These are phyloP conservation scores for Lepidium campestre DNA, from an alignment of 441 rosid species.

Conservation along the genomic window DNA sequence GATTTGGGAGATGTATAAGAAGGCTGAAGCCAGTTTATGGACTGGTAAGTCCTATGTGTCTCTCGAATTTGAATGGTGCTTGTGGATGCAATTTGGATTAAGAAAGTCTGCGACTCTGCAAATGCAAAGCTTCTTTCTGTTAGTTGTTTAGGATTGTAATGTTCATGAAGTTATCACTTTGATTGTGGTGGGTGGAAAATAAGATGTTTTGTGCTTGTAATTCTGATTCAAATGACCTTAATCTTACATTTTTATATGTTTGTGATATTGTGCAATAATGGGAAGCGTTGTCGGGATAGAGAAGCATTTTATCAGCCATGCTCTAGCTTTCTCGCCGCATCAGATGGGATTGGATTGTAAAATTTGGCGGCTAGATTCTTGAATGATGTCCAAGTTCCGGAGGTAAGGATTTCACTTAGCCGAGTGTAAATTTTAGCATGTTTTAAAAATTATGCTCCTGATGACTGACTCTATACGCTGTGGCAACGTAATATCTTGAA, in stretches of 20 bases:
- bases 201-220: background rate
- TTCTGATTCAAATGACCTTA: background rate
- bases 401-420: conserved; percentile 35
- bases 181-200: background rate
- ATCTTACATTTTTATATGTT: background rate
- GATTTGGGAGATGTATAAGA: conserved; percentile 95
- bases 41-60: conserved; percentile 48
- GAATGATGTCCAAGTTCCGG: conserved; percentile 81
- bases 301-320: conserved; percentile 75
- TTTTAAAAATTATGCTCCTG: background rate
- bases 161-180: background rate
- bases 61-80: background rate
- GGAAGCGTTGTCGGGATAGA: conserved; percentile 53
- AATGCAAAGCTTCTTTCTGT: background rate
- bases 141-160: background rate
- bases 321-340: conserved; percentile 82
- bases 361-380: conserved; percentile 83
- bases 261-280: conserved; percentile 46
- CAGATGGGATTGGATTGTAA: conserved; percentile 90
- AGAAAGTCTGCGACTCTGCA: background rate
- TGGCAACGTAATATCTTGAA: background rate
- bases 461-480: background rate
- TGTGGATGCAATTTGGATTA: background rate
- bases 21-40: conserved; percentile 94
- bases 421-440: background rate